Evolutionary conservation across 2,329 filamentous ascomycete species (phyloP), one percentile per base, ranked within the genome.

Genomic region (Cladorrhinum sp.): DNA sequence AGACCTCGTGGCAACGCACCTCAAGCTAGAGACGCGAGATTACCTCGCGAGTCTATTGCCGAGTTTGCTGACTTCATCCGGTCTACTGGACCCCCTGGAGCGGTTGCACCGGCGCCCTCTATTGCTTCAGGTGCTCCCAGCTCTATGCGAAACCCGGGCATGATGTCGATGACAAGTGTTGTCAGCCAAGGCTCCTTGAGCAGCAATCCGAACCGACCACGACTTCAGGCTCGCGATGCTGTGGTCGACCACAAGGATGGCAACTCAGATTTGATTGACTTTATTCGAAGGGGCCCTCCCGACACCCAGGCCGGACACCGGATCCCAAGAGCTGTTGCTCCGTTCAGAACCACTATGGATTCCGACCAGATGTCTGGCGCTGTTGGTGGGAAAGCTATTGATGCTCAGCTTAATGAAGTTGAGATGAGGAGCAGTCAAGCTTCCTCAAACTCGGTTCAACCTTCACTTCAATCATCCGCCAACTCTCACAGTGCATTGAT

Each of bases 31-130:
- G 92, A 96, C 66, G 87, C 92, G 1, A 84, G 89, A 63, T 79
- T 90, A 8, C 81, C 85, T 9, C 79, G 81, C 4, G 89, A 93
- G 63, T 91, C 91, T 0, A 85, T 89, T 8, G 81, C 86, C 50
- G 93, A 96, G 68, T 91, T 97, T 76, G 90, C 92, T 22, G 89
- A 96, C 61, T 97, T 96, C 72, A 91, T 96, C 69, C 88, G 91
- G 62, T 90, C 89, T 0, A 96, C 92, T 27, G 92, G 91, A 1
- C 90, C 93, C 16, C 71, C 80, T n/a, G 77, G 76, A 38, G 79
- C 79, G 49, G n/a, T 22, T 20, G 41, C 41, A 7, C 70, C 71
- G 13, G 68, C 73, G 20, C 62, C 71, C 20, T 69, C 75, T 22
- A 52, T 41, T 18, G 62, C 58, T 49, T 41, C 61, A 8, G 38